phyloP scores from a whole-genome alignment of 116 monocot species.

The Papilionanthe hybrid region DNA sequence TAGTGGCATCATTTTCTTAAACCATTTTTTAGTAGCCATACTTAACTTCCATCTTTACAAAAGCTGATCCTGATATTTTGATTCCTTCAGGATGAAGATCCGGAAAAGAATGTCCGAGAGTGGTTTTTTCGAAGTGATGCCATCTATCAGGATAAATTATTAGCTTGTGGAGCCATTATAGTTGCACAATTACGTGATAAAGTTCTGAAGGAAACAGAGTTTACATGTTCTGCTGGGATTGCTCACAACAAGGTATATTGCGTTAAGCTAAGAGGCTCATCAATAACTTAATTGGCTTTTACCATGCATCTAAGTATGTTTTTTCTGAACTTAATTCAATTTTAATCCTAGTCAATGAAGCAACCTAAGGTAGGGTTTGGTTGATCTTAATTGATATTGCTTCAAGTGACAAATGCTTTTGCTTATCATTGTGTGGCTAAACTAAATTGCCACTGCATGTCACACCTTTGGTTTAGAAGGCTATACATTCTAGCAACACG shows the following conservation, averaged over 20 bases:
- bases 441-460: background rate
- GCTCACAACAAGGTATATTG: constrained; percentile 91
- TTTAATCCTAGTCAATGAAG: background rate
- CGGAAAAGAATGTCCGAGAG: constrained; percentile 38
- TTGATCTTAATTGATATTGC: background rate
- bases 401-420: background rate
- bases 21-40: no score
- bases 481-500: no score
- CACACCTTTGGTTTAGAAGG: no score
- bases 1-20: background rate
- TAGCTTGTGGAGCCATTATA: constrained; percentile 95
- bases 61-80: constrained; percentile 10
- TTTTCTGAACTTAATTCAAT: background rate
- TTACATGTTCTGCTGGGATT: constrained; percentile 99
- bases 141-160: constrained; percentile 65
- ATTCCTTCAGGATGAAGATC: constrained; percentile 34
- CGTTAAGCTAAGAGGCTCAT: background rate
- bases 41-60: background rate
- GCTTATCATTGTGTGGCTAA: background rate
- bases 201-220: constrained; percentile 69
- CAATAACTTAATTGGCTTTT: background rate
- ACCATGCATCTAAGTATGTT: background rate
- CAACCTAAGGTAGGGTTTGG: background rate
- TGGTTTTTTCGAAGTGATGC: constrained; percentile 65
- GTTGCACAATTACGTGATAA: constrained; percentile 68